Conservation (phyloP, 1,284 basidiomycete genomes). For the Phellinidium pouzarii region DNA sequence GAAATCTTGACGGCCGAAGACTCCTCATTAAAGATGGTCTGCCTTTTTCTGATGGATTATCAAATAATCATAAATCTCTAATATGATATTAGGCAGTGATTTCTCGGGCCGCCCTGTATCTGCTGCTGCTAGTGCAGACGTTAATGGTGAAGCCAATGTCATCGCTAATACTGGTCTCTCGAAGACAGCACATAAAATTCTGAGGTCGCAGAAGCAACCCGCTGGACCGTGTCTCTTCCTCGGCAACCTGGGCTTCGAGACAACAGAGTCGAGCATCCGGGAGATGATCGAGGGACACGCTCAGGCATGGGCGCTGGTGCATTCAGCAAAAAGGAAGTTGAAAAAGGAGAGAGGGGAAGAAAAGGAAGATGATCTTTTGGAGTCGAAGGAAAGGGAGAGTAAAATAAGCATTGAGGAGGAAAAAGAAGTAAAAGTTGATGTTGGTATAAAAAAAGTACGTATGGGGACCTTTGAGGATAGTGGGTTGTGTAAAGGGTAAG, state of each 20-base stretch:
- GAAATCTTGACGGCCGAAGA: conserved; percentile 76
- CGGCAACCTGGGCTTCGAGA: conserved; percentile 84
- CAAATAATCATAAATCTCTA: conserved; percentile 17
- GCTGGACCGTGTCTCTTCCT: conserved; percentile 82
- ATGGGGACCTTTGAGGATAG: conserved; percentile 19
- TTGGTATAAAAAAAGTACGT: conserved; percentile 15
- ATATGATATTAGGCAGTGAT: conserved; percentile 50
- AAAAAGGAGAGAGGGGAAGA: conserved; percentile 30
- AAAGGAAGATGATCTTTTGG: conserved; percentile 7
- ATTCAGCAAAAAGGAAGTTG: conserved; percentile 24
- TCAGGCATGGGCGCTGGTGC: not conserved
- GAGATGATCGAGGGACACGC: conserved; percentile 69
- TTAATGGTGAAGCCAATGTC: conserved; percentile 25
- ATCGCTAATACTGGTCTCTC: conserved; percentile 36
- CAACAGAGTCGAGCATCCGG: conserved; percentile 72
- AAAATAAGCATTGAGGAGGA: conserved; percentile 22
- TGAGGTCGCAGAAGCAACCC: conserved; percentile 76
- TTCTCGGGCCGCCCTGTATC: conserved; percentile 58
- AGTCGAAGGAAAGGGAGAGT: conserved; percentile 17
- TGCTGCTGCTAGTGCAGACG: conserved; percentile 24
- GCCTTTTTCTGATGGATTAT: conserved; percentile 24
- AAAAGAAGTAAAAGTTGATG: conserved; percentile 6
- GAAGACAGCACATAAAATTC: conserved; percentile 79
- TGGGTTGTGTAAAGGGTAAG: conserved; percentile 18
- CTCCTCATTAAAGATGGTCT: conserved; percentile 90